Percentiles rank a stretch among this genome's conserved stretches.
Conservation (phyloP, 176 grass and related monocot species). For the Oryza longistaminata region DNA sequence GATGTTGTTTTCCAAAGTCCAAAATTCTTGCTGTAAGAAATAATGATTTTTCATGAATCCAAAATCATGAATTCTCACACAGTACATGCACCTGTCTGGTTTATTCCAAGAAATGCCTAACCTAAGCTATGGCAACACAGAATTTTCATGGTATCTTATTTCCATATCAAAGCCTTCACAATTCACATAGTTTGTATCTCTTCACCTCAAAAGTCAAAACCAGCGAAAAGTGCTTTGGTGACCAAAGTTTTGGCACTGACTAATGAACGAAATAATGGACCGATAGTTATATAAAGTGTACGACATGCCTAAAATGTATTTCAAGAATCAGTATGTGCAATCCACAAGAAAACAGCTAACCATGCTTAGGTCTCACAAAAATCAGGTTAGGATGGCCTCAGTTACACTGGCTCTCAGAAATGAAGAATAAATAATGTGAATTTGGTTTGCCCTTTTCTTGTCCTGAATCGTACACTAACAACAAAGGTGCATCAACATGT, state of each 20-base stretch:
- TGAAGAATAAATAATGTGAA: background rate
- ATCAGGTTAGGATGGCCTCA: background rate
- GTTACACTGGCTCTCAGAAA: background rate
- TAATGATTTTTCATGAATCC: background rate
- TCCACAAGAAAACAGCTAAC: background rate
- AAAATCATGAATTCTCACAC: background rate
- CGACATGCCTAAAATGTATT: background rate
- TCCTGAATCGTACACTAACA: background rate
- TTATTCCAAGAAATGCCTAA: background rate
- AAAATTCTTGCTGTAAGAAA: background rate
- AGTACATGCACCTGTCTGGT: background rate
- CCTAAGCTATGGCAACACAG: background rate
- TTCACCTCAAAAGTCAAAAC: slow-evolving; percentile 9
- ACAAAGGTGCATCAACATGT: background rate
- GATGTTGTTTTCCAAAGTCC: background rate
- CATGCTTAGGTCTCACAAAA: background rate
- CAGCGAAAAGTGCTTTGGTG: background rate
- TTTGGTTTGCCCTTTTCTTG: background rate
- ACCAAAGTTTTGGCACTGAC: background rate
- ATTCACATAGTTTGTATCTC: background rate
- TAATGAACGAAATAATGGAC: background rate
- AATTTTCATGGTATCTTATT: background rate
- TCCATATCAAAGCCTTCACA: background rate
- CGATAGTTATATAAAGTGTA: background rate
- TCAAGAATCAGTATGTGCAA: background rate